Evolutionary conservation across 495 filamentous ascomycete genomes (phyloP), one percentile per base, ranked within the genome.

Genomic region (Xylaria flabelliformis): DNA sequence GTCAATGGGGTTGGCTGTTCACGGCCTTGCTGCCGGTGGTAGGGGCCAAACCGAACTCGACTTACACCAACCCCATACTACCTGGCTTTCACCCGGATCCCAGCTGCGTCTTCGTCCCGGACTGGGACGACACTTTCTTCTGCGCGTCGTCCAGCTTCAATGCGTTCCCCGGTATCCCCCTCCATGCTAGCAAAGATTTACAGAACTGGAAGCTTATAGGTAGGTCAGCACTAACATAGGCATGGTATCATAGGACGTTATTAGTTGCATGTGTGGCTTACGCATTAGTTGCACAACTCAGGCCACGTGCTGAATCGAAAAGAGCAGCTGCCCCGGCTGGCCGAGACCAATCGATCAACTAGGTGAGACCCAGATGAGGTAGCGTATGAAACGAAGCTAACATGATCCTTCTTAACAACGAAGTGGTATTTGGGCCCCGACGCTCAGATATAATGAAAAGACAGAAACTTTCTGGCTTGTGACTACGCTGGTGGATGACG

Each of bases 81-180:
- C 86, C 86, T 0, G 87, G 87, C 26, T 89, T 87, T 73, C 83
- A 87, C 72, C 85, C 87, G 0, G 87, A 89, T 73, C 88, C 88
- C 0, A 85, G 82, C 70, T 88, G 86, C 71, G 86, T 88, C 39
- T 85, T 82, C 64, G 84, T 88, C 6, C 73, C 78, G 0, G 82
- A 87, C 36, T 82, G 80, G 70, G 79, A 86, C 59, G 72, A 84
- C 29, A 88, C 85, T 13, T 86, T 85, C 77, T 88, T 85, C 76
- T 87, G 85, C 67, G 85, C 84, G 7, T 83, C 82, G 3, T 88
- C 85, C 13, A 85, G 81, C 75, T 88, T 90, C 79, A 85, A 85
- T 55, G 81, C 82, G 5, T 88, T 88, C 65, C 88, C 88, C 15
- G 86, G 83, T 0, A 83, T 89, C 44, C 86, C 85, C 3, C 79